These are phyloP conservation scores for Naematelia encephala DNA, from an alignment of 768 basidiomycete genomes.

Conservation along the genomic window DNA sequence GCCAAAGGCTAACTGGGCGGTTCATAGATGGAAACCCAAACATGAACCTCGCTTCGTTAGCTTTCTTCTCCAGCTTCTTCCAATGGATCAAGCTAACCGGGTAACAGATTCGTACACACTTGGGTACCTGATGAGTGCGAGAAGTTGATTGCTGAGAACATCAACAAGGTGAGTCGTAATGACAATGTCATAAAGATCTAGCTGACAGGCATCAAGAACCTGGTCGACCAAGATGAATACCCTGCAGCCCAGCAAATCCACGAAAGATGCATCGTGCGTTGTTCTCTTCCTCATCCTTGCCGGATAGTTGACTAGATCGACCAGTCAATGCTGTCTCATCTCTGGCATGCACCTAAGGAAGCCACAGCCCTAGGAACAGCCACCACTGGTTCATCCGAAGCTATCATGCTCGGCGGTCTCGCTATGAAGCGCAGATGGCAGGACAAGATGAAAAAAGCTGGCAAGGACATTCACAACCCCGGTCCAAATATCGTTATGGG, in stretches of 20 bases:
- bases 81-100: neutral
- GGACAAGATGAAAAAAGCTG: conserved; percentile 60
- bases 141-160: conserved; percentile 63
- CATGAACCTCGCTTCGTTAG: conserved; percentile 61
- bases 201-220: conserved; percentile 51
- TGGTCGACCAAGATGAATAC: conserved; percentile 70
- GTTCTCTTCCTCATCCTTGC: neutral
- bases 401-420: conserved; percentile 68
- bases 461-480: conserved; percentile 65
- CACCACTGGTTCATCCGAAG: conserved; percentile 68
- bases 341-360: conserved; percentile 64
- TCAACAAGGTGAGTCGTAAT: conserved; percentile 54
- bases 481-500: conserved; percentile 56
- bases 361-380: conserved; percentile 63
- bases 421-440: conserved; percentile 73
- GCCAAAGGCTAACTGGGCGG: neutral
- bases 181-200: neutral
- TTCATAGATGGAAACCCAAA: conserved; percentile 58
- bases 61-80: neutral
- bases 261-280: conserved; percentile 45
- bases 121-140: conserved; percentile 53
- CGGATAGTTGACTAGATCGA: neutral
- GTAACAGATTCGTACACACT: conserved; percentile 59
- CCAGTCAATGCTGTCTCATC: conserved; percentile 61
- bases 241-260: conserved; percentile 52